Evolutionary conservation across 345 rosid genomes (phyloP).

Genomic region (Sonneratia caseolaris): DNA sequence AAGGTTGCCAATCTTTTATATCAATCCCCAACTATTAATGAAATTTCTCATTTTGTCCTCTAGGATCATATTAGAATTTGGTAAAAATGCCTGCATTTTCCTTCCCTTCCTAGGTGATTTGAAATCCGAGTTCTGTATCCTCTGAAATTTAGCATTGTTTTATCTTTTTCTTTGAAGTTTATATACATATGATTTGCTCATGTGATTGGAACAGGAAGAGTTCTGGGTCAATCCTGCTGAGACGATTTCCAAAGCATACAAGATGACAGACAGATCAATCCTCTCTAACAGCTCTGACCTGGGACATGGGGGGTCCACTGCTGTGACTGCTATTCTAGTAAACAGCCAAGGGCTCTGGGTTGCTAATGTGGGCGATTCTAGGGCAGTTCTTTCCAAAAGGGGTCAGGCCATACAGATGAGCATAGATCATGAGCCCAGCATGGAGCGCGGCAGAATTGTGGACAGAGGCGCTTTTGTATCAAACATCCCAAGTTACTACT

Average conservation of each 20-base stretch:
- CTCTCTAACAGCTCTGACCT: constrained; percentile 8
- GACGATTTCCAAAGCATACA: constrained; percentile 16
- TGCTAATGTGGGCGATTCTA: constrained; percentile 21
- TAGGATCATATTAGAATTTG: neutral
- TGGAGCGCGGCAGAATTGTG: constrained; percentile 15
- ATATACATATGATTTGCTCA: neutral
- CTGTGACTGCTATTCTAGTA: constrained; percentile 21
- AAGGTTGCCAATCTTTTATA: too few species aligned
- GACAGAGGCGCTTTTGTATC: constrained; percentile 19
- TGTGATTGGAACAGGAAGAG: constrained; percentile 9
- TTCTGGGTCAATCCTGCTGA: constrained; percentile 17
- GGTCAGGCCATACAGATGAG: constrained; percentile 17
- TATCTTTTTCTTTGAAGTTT: neutral
- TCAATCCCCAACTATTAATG: too few species aligned
- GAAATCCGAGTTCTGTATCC: neutral
- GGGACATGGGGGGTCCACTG: constrained; percentile 22
- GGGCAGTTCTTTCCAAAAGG: constrained; percentile 18
- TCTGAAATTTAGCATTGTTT: neutral
- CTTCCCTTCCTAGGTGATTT: neutral
- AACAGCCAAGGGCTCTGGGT: constrained; percentile 12
- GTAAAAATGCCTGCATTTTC: neutral
- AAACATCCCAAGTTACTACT: constrained; percentile 10
- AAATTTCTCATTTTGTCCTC: neutral
- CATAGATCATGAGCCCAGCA: constrained; percentile 21
- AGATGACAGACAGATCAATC: constrained; percentile 13